Percentiles rank a stretch among this genome's conserved stretches.
phyloP scores from a whole-genome alignment of 108 stramenopile genomes.

The Cyclotella sp. region DNA sequence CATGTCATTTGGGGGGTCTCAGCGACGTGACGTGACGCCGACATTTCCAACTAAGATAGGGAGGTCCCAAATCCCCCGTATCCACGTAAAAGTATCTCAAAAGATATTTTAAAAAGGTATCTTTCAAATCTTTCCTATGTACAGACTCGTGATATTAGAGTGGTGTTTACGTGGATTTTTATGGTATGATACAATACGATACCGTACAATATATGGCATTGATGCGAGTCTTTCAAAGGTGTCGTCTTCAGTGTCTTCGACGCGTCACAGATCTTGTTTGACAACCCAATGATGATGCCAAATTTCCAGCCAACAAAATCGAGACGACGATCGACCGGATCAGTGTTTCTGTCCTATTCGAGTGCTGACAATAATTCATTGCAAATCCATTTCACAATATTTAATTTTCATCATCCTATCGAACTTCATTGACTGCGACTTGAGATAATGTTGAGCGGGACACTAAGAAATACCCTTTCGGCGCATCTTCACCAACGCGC shows the following conservation, averaged over 20 bases:
- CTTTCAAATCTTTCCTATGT: no score
- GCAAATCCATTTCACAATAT: no score
- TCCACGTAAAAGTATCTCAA: no score
- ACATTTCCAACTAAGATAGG: no score
- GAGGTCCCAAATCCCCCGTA: no score
- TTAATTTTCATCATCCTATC: neutral
- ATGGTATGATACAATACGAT: neutral
- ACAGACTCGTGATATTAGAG: neutral
- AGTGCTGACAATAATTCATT: neutral
- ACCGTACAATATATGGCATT: neutral
- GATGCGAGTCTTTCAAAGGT: neutral
- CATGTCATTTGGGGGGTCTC: no score
- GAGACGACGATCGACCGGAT: neutral
- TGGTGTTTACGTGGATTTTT: no score
- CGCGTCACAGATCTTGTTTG: neutral
- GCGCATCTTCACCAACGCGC: neutral
- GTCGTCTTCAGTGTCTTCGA: neutral
- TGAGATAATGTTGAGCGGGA: neutral
- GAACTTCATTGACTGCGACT: neutral
- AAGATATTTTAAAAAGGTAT: no score
- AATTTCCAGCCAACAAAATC: neutral
- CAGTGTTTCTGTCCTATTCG: neutral
- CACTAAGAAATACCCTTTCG: conserved; percentile 2
- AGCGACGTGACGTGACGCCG: no score
- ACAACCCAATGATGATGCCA: neutral